Conservation (phyloP, 306 rosid species). For the Ceratonia siliqua region DNA sequence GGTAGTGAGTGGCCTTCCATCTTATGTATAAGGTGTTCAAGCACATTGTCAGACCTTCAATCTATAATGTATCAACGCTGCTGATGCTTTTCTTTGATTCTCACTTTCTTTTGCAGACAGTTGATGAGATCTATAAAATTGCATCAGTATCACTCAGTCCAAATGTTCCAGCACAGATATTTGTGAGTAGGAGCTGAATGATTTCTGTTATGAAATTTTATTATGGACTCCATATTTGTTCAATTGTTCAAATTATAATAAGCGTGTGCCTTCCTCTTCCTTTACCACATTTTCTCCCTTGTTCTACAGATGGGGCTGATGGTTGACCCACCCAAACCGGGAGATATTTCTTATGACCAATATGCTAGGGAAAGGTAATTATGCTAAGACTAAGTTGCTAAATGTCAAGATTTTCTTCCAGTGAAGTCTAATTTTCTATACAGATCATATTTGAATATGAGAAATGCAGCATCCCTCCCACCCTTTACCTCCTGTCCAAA, state of each 20-base stretch:
- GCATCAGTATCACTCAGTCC: constrained; percentile 90
- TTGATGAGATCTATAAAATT: constrained; percentile 93
- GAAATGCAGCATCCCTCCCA: constrained; percentile 16
- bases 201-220: constrained; percentile 17
- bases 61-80: neutral
- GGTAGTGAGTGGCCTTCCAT: constrained; percentile 27
- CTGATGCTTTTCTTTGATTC: constrained; percentile 30
- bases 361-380: constrained; percentile 81
- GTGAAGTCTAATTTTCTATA: constrained; percentile 14
- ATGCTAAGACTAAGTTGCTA: constrained; percentile 24
- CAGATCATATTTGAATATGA: neutral
- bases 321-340: constrained; percentile 93
- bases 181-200: constrained; percentile 66
- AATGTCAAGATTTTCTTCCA: constrained; percentile 12
- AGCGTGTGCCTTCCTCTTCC: constrained; percentile 14
- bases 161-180: constrained; percentile 97
- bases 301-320: constrained; percentile 88
- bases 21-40: constrained; percentile 5
- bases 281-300: constrained; percentile 30
- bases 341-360: constrained; percentile 94
- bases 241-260: constrained; percentile 16
- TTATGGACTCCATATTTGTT: constrained; percentile 12
- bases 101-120: constrained; percentile 69
- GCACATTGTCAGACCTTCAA: neutral
- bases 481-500: neutral